These are phyloP conservation scores for Piromyces finnis DNA, from an alignment of 192 early-diverging fungal genomes.

Conservation along the genomic window DNA sequence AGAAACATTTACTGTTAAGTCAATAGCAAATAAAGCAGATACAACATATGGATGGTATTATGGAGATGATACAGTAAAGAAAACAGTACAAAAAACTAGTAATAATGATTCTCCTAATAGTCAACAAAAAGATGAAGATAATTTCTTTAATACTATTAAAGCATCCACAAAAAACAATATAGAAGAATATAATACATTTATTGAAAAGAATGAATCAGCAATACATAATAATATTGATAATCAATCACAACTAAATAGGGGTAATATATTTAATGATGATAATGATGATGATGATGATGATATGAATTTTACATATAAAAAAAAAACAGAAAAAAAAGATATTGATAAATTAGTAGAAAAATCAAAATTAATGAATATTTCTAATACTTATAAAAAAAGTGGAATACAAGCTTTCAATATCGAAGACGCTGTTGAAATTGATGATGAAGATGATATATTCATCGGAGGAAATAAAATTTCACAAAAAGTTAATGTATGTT, in stretches of 20 bases:
- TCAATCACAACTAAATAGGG: neutral
- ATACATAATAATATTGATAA: neutral
- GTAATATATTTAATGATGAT: neutral
- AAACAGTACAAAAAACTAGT: neutral
- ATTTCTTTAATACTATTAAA: neutral
- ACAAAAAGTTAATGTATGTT: neutral
- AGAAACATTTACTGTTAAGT: neutral
- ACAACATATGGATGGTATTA: neutral
- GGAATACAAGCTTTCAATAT: neutral
- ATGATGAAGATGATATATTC: neutral
- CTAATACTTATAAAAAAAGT: neutral
- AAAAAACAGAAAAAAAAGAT: neutral
- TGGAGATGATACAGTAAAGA: neutral
- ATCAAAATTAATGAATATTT: neutral
- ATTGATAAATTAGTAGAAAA: neutral
- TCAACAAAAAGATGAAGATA: neutral
- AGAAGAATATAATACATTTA: neutral
- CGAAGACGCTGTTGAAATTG: neutral
- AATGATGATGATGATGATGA: neutral
- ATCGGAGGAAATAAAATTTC: neutral
- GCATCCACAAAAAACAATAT: neutral
- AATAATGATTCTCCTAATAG: neutral
- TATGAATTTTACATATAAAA: neutral
- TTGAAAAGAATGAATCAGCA: neutral
- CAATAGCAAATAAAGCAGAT: neutral